phyloP scores from a whole-genome alignment of 257 asterid genomes.

The Avicennia marina region DNA sequence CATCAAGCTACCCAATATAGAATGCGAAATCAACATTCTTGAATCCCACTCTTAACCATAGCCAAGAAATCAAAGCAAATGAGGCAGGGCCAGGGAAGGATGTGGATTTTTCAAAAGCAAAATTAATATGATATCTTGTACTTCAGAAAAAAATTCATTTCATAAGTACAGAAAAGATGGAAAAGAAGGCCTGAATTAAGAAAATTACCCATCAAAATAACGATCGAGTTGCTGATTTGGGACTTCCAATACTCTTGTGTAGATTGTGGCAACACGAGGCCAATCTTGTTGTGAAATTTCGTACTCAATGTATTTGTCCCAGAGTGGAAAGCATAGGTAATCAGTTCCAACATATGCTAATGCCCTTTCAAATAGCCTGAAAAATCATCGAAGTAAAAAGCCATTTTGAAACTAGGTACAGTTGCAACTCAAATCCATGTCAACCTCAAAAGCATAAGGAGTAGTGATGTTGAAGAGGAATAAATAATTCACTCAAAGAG shows the following conservation, averaged over 20 bases:
- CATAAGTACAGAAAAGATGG: background rate
- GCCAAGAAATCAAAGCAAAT: background rate
- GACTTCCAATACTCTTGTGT: slow-evolving; percentile 74
- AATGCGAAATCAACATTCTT: background rate
- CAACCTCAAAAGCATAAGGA: slow-evolving; percentile 34
- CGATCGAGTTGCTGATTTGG: slow-evolving; percentile 96
- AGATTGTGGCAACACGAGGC: slow-evolving; percentile 78
- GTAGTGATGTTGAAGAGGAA: slow-evolving; percentile 36
- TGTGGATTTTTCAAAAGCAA: background rate
- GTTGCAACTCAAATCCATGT: slow-evolving; percentile 18
- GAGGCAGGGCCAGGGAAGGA: background rate
- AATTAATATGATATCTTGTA: background rate
- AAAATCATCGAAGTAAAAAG: slow-evolving; percentile 22
- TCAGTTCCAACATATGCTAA: slow-evolving; percentile 93
- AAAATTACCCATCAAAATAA: slow-evolving; percentile 83
- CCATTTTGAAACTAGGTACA: slow-evolving; percentile 26
- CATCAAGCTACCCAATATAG: slow-evolving; percentile 2
- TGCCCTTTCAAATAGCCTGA: slow-evolving; percentile 97
- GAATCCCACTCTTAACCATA: slow-evolving; percentile 3
- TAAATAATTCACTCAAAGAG: slow-evolving; percentile 69
- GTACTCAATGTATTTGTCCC: slow-evolving; percentile 95
- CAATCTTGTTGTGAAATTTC: slow-evolving; percentile 87
- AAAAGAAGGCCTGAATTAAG: background rate
- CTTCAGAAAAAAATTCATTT: background rate
- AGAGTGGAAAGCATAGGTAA: slow-evolving; percentile 83